phyloP scores from a whole-genome alignment of 257 asterid species.

The Cinchona pubescens region DNA sequence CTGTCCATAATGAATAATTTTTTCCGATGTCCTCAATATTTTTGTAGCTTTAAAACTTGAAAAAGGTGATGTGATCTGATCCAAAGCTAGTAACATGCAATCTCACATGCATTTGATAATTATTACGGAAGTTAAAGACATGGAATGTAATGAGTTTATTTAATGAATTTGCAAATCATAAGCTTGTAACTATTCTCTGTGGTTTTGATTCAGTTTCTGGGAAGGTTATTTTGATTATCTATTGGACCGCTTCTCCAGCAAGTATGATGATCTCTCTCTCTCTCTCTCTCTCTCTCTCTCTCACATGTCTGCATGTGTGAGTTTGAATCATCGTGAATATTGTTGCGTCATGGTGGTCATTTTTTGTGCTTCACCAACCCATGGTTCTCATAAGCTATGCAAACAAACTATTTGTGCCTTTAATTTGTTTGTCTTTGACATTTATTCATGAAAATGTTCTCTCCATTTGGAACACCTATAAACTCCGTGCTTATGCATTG shows the following conservation, averaged over 20 bases:
- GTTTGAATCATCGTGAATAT: neutral
- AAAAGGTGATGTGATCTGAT: neutral
- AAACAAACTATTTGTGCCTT: no score
- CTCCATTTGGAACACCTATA: neutral
- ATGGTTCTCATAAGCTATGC: no score
- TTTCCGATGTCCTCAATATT: neutral
- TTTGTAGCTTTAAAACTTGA: neutral
- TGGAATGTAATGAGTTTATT: neutral
- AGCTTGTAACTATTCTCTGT: constrained; percentile 4
- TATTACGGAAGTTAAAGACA: neutral
- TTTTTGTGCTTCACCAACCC: neutral
- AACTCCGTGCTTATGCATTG: no score
- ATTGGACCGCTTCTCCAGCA: constrained; percentile 84
- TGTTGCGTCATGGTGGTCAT: neutral
- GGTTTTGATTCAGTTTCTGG: constrained; percentile 73
- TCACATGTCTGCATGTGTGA: neutral
- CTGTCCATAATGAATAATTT: neutral
- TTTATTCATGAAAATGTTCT: neutral
- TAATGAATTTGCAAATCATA: neutral
- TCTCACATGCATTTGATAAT: neutral
- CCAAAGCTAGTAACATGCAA: neutral
- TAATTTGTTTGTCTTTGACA: no score
- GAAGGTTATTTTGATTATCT: constrained; percentile 84
- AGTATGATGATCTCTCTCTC: constrained; percentile 35
- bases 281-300: constrained; percentile 11